Percentiles rank a stretch among this genome's conserved stretches.
phyloP scores from a whole-genome alignment of 2,329 filamentous ascomycete genomes.

The Colletotrichum chlorophyti region DNA sequence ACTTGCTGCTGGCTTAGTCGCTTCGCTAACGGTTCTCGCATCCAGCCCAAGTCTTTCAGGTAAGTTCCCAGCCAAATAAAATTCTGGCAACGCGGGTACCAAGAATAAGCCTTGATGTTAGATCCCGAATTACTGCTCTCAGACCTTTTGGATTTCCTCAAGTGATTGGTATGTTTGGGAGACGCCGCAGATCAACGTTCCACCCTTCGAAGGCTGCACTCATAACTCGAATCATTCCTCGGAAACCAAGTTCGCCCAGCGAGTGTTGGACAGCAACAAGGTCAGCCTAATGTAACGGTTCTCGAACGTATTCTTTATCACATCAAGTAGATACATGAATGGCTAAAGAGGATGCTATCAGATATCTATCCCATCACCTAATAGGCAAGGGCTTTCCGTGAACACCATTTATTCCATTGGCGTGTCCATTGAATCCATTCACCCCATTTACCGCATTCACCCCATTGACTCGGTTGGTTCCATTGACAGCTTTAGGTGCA shows the following conservation, averaged over 20 bases:
- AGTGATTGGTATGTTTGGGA: slow-evolving; percentile 36
- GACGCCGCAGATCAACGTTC: slow-evolving; percentile 26
- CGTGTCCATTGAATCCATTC: background rate
- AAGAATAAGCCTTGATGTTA: background rate
- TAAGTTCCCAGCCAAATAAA: background rate
- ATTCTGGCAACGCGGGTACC: accelerated
- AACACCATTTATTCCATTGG: too few relatives aligned
- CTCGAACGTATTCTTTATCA: too few relatives aligned
- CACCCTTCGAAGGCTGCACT: too few relatives aligned
- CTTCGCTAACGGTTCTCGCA: slow-evolving; percentile 2
- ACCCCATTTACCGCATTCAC: background rate
- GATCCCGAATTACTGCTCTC: slow-evolving; percentile 34
- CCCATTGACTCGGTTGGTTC: background rate
- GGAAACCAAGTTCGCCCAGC: too few relatives aligned
- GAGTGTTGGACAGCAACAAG: too few relatives aligned
- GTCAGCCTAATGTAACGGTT: too few relatives aligned
- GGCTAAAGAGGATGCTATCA: too few relatives aligned
- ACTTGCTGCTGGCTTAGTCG: slow-evolving; percentile 1
- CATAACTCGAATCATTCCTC: too few relatives aligned
- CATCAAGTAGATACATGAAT: too few relatives aligned
- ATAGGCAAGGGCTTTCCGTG: too few relatives aligned
- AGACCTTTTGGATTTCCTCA: slow-evolving; percentile 33
- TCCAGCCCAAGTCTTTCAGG: slow-evolving; percentile 5
- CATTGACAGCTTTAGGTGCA: background rate
- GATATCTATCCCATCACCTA: too few relatives aligned